A percentile compares a stretch with the other conserved stretches of the same genome.
Evolutionary conservation across 2,329 filamentous ascomycete species (phyloP).

Genomic region (Fusarium luffae): DNA sequence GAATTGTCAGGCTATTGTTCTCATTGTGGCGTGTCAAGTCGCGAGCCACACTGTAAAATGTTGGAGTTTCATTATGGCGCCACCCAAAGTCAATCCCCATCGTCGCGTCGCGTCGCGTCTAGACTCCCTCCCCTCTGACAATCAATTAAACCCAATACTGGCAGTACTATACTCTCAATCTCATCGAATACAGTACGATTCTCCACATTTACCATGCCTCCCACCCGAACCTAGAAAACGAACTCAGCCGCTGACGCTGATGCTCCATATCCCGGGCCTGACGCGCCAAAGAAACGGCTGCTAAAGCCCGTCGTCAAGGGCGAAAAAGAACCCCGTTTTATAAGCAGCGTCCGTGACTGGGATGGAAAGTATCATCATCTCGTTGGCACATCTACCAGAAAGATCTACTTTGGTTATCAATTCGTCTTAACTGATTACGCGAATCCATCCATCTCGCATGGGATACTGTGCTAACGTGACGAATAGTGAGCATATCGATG

Average conservation of each 20-base stretch:
- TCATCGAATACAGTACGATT: neutral
- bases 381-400: neutral
- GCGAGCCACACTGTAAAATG: neutral
- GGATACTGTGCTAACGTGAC: accelerated
- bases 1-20: neutral
- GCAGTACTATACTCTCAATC: neutral
- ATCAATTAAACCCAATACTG: neutral
- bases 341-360: neutral
- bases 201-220: neutral
- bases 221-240: neutral
- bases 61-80: neutral
- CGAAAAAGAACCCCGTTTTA: neutral
- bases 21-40: neutral
- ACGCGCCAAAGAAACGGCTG: neutral
- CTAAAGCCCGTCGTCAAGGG: neutral
- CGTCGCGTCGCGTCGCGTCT: neutral
- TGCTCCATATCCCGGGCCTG: neutral
- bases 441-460: too few species aligned
- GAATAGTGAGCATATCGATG: neutral
- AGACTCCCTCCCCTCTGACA: neutral
- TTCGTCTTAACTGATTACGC: neutral
- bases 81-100: neutral
- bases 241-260: neutral
- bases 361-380: neutral
- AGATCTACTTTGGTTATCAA: neutral